phyloP scores from a whole-genome alignment of 148 eudicot species.

The Rhododendron simsii region DNA sequence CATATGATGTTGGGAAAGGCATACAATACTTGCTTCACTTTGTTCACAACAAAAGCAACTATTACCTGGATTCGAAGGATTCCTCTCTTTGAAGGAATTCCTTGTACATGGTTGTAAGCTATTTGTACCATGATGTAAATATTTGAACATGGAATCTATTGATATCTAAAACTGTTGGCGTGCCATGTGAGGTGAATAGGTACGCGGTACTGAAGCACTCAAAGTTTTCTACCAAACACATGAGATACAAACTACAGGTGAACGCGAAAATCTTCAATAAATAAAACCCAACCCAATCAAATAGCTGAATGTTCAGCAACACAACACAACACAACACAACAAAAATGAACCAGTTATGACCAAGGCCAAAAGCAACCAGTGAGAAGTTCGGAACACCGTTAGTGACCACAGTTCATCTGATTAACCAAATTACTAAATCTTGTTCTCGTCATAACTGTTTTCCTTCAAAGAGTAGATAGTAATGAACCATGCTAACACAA shows the following conservation, averaged over 20 bases:
- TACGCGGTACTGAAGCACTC: not conserved
- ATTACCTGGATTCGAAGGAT: not conserved
- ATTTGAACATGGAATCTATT: not conserved
- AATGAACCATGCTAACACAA: not conserved
- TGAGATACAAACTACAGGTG: not conserved
- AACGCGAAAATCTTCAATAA: not conserved
- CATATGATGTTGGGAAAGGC: slow-evolving; percentile 41
- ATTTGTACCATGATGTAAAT: not conserved
- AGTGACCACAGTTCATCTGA: not conserved
- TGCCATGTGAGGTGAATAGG: not conserved
- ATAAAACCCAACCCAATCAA: not conserved
- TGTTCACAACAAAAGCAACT: not conserved
- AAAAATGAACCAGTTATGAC: not conserved
- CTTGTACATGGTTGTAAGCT: not conserved
- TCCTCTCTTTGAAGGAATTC: slow-evolving; percentile 4
- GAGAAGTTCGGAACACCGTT: not conserved
- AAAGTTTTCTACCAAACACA: not conserved
- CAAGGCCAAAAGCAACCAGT: not conserved
- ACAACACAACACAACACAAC: not conserved
- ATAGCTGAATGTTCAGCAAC: not conserved
- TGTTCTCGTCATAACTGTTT: not conserved
- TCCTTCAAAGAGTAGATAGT: not conserved
- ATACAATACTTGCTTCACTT: slow-evolving; percentile 24
- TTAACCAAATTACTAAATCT: not conserved
- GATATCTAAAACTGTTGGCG: not conserved